phyloP scores from a whole-genome alignment of 495 filamentous ascomycete species.

The Trichoderma asperelloides region DNA sequence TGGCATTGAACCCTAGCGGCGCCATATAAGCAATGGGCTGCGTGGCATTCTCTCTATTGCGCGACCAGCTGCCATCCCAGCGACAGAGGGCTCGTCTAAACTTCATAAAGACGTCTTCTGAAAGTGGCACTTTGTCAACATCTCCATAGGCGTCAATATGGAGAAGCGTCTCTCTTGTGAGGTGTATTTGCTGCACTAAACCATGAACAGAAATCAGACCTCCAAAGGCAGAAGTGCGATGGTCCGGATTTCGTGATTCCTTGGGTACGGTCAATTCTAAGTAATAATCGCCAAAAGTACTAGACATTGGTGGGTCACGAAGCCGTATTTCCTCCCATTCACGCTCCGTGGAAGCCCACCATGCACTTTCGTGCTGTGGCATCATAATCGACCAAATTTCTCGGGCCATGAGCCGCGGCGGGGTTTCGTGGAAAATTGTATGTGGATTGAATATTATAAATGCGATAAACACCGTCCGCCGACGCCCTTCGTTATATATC shows the following conservation, averaged over 20 bases:
- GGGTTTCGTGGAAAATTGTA: slow-evolving; percentile 46
- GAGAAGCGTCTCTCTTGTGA: not conserved
- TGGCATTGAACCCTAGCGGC: slow-evolving; percentile 47
- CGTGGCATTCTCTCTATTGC: slow-evolving; percentile 43
- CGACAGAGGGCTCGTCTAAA: slow-evolving; percentile 26
- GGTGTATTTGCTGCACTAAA: slow-evolving; percentile 39
- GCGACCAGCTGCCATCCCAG: slow-evolving; percentile 47
- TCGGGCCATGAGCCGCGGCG: slow-evolving; percentile 31
- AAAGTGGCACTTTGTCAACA: not conserved
- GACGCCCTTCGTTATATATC: slow-evolving; percentile 39
- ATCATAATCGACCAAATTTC: not conserved
- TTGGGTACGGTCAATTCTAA: not conserved
- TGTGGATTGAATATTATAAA: slow-evolving; percentile 50
- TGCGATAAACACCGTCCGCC: slow-evolving; percentile 43
- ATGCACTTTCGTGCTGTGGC: slow-evolving; percentile 38
- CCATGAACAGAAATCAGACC: slow-evolving; percentile 38
- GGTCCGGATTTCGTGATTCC: slow-evolving; percentile 21
- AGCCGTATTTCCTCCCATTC: slow-evolving; percentile 33
- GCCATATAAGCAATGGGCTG: slow-evolving; percentile 45
- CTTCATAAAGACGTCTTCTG: slow-evolving; percentile 14
- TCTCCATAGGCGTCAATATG: not conserved
- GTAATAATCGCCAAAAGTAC: not conserved
- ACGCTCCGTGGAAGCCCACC: slow-evolving; percentile 32
- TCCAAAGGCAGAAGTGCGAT: slow-evolving; percentile 18
- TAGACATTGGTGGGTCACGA: not conserved